Evolutionary conservation across 2,329 filamentous ascomycete genomes (phyloP).

Genomic region (Monilinia vaccinii-corymbosi): DNA sequence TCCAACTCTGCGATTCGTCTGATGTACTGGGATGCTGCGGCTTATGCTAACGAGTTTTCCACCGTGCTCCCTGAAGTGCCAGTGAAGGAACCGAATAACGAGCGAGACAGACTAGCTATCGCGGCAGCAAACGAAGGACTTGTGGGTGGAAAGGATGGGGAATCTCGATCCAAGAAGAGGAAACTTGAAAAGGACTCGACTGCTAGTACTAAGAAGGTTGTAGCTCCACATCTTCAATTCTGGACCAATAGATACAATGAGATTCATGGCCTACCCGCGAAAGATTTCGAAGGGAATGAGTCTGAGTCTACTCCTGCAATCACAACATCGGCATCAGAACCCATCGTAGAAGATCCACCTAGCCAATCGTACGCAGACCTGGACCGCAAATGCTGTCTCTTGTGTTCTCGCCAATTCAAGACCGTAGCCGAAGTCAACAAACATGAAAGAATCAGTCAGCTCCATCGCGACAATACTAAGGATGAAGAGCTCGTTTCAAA

Average conservation of each 20-base stretch:
- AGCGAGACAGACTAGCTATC: conserved; percentile 31
- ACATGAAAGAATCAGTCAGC: conserved; percentile 49
- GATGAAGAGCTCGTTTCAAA: conserved; percentile 38
- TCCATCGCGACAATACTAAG: conserved; percentile 46
- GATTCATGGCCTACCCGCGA: conserved; percentile 44
- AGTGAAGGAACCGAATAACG: conserved; percentile 22
- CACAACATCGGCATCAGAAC: conserved; percentile 13
- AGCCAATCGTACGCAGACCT: conserved; percentile 52
- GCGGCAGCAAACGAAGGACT: conserved; percentile 31
- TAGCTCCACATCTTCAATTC: conserved; percentile 59
- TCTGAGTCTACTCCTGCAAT: conserved; percentile 13
- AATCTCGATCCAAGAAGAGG: conserved; percentile 41
- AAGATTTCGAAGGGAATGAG: conserved; percentile 29
- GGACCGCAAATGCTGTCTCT: conserved; percentile 47
- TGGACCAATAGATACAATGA: conserved; percentile 65
- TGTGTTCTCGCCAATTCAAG: conserved; percentile 52
- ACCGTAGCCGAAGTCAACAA: conserved; percentile 44
- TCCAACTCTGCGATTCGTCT: conserved; percentile 59
- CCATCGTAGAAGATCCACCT: conserved; percentile 29
- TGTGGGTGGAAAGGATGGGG: conserved; percentile 25
- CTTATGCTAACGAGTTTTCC: conserved; percentile 57
- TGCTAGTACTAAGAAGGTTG: conserved; percentile 32
- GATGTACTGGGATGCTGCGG: conserved; percentile 68
- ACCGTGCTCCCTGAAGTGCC: conserved; percentile 39
- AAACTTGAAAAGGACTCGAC: conserved; percentile 41